Conservation (phyloP, 768 basidiomycete genomes). For the Cystofilobasidium macerans region DNA sequence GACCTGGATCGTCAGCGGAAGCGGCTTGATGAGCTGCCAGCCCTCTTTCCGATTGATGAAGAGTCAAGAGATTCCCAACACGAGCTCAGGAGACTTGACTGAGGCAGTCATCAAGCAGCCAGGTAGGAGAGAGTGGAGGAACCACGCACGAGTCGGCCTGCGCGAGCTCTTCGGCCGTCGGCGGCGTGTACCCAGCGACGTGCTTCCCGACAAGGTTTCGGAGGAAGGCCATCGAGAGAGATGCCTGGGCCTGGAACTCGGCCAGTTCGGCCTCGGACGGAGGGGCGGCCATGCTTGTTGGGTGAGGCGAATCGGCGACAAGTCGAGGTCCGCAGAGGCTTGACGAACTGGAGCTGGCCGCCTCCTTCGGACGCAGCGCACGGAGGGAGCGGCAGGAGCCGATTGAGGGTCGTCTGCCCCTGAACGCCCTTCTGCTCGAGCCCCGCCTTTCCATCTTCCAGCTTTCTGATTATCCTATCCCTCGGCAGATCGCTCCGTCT, state of each 20-base stretch:
- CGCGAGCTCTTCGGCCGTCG: conserved; percentile 2
- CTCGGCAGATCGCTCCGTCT: too few relatives aligned
- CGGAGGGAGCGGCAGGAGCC: too few relatives aligned
- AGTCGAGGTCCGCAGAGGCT: too few relatives aligned
- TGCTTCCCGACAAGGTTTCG: conserved; percentile 12
- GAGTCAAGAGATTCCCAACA: neutral
- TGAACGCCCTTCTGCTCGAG: too few relatives aligned
- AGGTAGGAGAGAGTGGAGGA: neutral
- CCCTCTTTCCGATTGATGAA: neutral
- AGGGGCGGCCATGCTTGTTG: neutral
- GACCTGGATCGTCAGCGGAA: neutral
- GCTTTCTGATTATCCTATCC: too few relatives aligned
- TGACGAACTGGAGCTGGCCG: too few relatives aligned
- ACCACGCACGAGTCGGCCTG: conserved; percentile 15
- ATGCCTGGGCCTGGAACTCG: conserved; percentile 22
- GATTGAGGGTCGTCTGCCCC: too few relatives aligned
- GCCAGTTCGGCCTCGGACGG: conserved; percentile 17
- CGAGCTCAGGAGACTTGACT: neutral
- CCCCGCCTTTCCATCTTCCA: neutral
- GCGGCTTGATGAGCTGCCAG: too few relatives aligned
- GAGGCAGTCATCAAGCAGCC: neutral
- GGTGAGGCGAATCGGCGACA: neutral
- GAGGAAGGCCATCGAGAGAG: conserved; percentile 16
- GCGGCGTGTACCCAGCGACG: conserved; percentile 18
- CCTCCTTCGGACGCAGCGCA: too few relatives aligned